Evolutionary conservation across 257 asterid species (phyloP).

Genomic region (Solanum chilense): DNA sequence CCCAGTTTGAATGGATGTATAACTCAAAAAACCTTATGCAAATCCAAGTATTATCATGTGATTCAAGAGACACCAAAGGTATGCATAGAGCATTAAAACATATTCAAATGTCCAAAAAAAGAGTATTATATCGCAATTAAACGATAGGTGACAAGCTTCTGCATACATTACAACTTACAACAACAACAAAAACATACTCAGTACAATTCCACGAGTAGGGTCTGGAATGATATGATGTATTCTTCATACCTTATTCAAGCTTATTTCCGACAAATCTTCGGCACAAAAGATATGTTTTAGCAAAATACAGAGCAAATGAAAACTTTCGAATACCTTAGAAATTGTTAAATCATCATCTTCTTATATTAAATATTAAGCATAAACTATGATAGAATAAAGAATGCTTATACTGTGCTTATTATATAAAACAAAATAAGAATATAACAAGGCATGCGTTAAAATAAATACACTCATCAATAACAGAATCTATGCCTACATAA

Average conservation of each 20-base stretch:
- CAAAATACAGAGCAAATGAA: neutral
- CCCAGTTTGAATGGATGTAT: neutral
- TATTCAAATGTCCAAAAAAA: neutral
- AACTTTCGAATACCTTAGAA: neutral
- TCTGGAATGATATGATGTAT: neutral
- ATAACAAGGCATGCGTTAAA: neutral
- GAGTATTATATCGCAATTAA: neutral
- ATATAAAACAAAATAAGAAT: neutral
- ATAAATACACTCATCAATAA: neutral
- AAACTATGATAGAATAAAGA: neutral
- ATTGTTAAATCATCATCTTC: neutral
- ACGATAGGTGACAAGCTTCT: neutral
- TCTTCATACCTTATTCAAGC: neutral
- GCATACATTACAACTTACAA: neutral
- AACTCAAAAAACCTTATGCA: neutral
- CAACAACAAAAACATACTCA: neutral
- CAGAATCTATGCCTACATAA: neutral
- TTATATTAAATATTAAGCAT: neutral
- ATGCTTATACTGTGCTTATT: neutral
- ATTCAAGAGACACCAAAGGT: neutral
- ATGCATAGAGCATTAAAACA: neutral
- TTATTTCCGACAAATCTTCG: neutral
- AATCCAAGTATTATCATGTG: neutral
- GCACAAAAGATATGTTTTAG: neutral
- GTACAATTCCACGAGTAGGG: accelerated